Conservation (phyloP, 495 filamentous ascomycete species). For the Tuber aestivum region DNA sequence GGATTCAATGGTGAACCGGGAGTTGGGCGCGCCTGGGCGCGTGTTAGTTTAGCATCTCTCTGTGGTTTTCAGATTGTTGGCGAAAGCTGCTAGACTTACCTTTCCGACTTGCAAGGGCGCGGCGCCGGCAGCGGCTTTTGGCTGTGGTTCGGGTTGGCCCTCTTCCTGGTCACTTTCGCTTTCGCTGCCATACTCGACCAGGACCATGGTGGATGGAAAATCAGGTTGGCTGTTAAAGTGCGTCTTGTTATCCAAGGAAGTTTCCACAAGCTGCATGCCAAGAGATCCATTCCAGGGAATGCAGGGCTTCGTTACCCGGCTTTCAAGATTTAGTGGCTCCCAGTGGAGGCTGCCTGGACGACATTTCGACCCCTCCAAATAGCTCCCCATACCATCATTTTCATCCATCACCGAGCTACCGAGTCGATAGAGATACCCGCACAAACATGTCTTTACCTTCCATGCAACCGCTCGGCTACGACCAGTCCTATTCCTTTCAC, state of each 20-base stretch:
- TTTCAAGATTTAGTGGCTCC: slow-evolving; percentile 2
- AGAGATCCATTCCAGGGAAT: not conserved
- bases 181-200: slow-evolving; percentile 42
- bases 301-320: slow-evolving; percentile 25
- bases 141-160: slow-evolving; percentile 11
- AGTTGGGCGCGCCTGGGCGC: slow-evolving; percentile 30
- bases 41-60: slow-evolving; percentile 27
- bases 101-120: slow-evolving; percentile 29
- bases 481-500: slow-evolving; percentile 58
- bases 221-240: slow-evolving; percentile 3
- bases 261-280: slow-evolving; percentile 12
- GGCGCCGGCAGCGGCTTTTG: slow-evolving; percentile 8
- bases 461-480: slow-evolving; percentile 46
- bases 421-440: slow-evolving; percentile 13
- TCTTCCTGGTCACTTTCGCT: slow-evolving; percentile 37
- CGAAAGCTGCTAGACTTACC: slow-evolving; percentile 25
- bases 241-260: not conserved
- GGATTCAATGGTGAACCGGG: slow-evolving; percentile 14
- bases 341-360: slow-evolving; percentile 22
- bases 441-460: slow-evolving; percentile 50
- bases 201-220: slow-evolving; percentile 26
- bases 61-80: not conserved
- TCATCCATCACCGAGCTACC: slow-evolving; percentile 17
- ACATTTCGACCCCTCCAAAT: slow-evolving; percentile 28
- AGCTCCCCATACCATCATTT: slow-evolving; percentile 17